Percentiles rank a stretch among this genome's conserved stretches.
Evolutionary conservation across 805 yeast species (phyloP).

Genomic region (Wickerhamomyces bovis): DNA sequence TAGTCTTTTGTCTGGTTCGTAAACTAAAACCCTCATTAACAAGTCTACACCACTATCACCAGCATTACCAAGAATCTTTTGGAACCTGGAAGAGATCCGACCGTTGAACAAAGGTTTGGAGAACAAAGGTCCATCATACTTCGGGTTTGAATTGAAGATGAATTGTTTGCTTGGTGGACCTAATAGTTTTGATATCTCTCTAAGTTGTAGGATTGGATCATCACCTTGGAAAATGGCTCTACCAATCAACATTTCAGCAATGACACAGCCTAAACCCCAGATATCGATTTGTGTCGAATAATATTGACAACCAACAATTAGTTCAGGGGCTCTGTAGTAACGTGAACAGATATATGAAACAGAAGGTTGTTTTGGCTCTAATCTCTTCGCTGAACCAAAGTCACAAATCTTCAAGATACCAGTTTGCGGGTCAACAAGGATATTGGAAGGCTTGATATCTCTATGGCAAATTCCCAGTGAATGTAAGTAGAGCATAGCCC

Average conservation of each 20-base stretch:
- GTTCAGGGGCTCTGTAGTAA: slow-evolving; percentile 93
- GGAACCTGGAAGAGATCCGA: slow-evolving; percentile 48
- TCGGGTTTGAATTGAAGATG: slow-evolving; percentile 67
- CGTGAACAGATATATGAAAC: slow-evolving; percentile 95
- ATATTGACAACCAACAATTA: slow-evolving; percentile 82
- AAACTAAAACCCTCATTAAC: slow-evolving; percentile 73
- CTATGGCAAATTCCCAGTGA: slow-evolving; percentile 78
- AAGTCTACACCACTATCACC: slow-evolving; percentile 84
- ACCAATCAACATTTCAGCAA: slow-evolving; percentile 91
- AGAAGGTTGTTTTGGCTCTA: slow-evolving; percentile 76
- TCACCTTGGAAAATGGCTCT: slow-evolving; percentile 95
- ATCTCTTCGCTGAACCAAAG: slow-evolving; percentile 78
- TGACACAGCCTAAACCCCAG: slow-evolving; percentile 97
- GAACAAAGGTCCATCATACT: slow-evolving; percentile 69
- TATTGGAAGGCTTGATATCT: slow-evolving; percentile 80
- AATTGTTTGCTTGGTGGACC: slow-evolving; percentile 82
- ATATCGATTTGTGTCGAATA: slow-evolving; percentile 91
- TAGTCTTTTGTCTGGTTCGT: slow-evolving; percentile 81
- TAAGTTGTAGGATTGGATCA: slow-evolving; percentile 79
- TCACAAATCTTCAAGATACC: slow-evolving; percentile 74
- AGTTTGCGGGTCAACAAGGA: slow-evolving; percentile 64
- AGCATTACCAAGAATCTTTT: slow-evolving; percentile 67
- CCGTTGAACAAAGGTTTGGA: slow-evolving; percentile 58
- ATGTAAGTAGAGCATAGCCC: slow-evolving; percentile 80
- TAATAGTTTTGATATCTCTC: slow-evolving; percentile 77